These are phyloP conservation scores for Aspergillus pseudoglaucus DNA, from an alignment of 2,329 filamentous ascomycete species.

Conservation along the genomic window DNA sequence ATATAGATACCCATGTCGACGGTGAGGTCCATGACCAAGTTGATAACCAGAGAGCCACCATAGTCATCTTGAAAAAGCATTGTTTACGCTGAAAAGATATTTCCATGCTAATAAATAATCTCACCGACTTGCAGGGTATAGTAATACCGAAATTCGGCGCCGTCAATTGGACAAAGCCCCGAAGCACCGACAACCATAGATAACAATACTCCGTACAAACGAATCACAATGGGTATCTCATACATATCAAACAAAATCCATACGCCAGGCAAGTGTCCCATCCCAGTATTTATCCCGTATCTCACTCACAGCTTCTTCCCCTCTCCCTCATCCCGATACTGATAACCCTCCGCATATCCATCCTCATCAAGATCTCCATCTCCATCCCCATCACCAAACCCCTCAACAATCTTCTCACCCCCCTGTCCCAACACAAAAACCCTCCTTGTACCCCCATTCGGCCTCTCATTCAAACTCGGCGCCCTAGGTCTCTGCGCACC, in stretches of 20 bases:
- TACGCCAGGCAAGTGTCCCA: not conserved
- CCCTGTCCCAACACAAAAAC: slow-evolving; percentile 18
- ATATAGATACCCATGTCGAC: too few species aligned
- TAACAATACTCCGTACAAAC: slow-evolving; percentile 3
- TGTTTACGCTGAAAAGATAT: too few species aligned
- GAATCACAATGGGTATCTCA: slow-evolving; percentile 10
- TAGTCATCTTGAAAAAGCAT: too few species aligned
- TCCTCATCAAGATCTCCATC: not conserved
- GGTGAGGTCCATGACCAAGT: too few species aligned
- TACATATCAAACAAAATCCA: not conserved
- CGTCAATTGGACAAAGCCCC: too few species aligned
- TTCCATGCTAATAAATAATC: too few species aligned
- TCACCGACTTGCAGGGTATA: too few species aligned
- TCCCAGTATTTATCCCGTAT: too few species aligned
- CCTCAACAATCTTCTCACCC: slow-evolving; percentile 12
- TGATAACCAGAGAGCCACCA: too few species aligned
- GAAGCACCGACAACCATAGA: not conserved
- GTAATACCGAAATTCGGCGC: too few species aligned
- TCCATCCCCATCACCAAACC: not conserved
- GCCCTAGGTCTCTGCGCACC: slow-evolving; percentile 55
- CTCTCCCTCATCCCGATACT: not conserved
- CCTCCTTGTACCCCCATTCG: slow-evolving; percentile 38
- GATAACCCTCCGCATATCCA: not conserved
- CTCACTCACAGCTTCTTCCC: too few species aligned
- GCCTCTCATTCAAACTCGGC: slow-evolving; percentile 54